Percentiles rank a stretch among this genome's conserved stretches.
Evolutionary conservation across 257 asterid genomes (phyloP).

Genomic region (Eustoma russellianum): DNA sequence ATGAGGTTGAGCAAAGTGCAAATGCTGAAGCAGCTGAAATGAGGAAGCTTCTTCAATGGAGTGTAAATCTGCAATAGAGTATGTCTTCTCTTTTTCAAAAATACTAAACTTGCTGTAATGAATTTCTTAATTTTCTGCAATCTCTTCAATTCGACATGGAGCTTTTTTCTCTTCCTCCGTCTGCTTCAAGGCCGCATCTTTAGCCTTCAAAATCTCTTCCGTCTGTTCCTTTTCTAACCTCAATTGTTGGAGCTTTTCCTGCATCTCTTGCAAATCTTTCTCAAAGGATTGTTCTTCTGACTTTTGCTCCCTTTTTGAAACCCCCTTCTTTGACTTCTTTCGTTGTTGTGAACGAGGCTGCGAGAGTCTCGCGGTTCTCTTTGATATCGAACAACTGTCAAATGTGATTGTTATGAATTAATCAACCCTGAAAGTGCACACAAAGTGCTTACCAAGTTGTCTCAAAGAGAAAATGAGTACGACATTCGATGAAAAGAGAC

Average conservation of each 20-base stretch:
- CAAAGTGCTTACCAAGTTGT: too few relatives aligned
- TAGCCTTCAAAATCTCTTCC: constrained; percentile 56
- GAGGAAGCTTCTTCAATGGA: too few relatives aligned
- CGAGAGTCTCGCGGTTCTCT: constrained; percentile 49
- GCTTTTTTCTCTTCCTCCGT: constrained; percentile 58
- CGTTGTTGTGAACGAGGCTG: constrained; percentile 18
- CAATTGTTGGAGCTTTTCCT: constrained; percentile 59
- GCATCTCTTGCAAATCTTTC: constrained; percentile 73
- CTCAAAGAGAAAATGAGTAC: too few relatives aligned
- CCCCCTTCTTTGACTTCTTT: constrained; percentile 51
- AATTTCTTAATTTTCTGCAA: constrained; percentile 87
- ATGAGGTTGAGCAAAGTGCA: too few relatives aligned
- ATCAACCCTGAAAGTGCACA: too few relatives aligned
- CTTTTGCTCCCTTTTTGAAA: constrained; percentile 41
- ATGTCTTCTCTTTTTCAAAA: too few relatives aligned
- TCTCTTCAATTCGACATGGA: constrained; percentile 63
- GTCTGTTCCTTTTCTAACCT: constrained; percentile 69
- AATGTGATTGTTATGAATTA: too few relatives aligned
- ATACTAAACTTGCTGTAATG: too few relatives aligned
- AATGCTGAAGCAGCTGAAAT: too few relatives aligned
- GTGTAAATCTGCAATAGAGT: too few relatives aligned
- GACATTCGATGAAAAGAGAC: too few relatives aligned
- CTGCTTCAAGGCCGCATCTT: constrained; percentile 48
- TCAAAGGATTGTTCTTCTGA: constrained; percentile 31
- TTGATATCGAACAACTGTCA: too few relatives aligned